Evolutionary conservation across 1,284 basidiomycete species (phyloP).

Genomic region (Polyporus tsugae): DNA sequence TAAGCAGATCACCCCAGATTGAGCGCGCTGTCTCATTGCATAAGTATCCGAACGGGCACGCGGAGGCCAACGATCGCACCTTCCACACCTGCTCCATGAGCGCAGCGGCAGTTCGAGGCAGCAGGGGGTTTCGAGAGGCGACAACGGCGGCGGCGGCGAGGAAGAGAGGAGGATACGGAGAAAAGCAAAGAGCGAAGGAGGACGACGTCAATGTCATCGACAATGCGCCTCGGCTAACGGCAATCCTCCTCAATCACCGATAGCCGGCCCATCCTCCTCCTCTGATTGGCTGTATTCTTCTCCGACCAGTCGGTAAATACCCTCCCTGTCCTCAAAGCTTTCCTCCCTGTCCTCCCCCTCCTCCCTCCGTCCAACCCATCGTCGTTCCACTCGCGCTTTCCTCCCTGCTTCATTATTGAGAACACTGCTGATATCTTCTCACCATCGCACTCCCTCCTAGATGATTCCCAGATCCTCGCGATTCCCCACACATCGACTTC

Average conservation of each 20-base stretch:
- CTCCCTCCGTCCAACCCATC: slow-evolving; percentile 13
- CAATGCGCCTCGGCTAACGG: slow-evolving; percentile 18
- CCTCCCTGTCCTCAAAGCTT: slow-evolving; percentile 2
- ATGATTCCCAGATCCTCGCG: not conserved
- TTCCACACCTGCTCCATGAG: not conserved
- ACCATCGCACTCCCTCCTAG: not conserved
- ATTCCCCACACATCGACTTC: not conserved
- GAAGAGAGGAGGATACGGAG: slow-evolving; percentile 14
- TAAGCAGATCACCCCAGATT: slow-evolving; percentile 32
- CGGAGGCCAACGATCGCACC: not conserved
- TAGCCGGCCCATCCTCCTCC: slow-evolving; percentile 21
- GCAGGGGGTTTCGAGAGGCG: not conserved
- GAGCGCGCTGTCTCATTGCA: slow-evolving; percentile 22
- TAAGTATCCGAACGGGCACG: slow-evolving; percentile 17
- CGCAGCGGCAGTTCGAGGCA: not conserved
- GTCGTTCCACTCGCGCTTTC: not conserved
- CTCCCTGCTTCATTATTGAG: not conserved
- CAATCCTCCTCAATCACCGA: slow-evolving; percentile 26
- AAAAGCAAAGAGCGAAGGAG: slow-evolving; percentile 7
- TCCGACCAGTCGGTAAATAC: slow-evolving; percentile 37
- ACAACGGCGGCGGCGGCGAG: not conserved
- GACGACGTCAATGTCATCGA: slow-evolving; percentile 11
- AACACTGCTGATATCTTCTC: not conserved
- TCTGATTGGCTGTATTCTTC: slow-evolving; percentile 30
- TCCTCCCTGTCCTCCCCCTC: slow-evolving; percentile 11